Evolutionary conservation across 306 rosid species (phyloP).

Genomic region (Prosopis cineraria): DNA sequence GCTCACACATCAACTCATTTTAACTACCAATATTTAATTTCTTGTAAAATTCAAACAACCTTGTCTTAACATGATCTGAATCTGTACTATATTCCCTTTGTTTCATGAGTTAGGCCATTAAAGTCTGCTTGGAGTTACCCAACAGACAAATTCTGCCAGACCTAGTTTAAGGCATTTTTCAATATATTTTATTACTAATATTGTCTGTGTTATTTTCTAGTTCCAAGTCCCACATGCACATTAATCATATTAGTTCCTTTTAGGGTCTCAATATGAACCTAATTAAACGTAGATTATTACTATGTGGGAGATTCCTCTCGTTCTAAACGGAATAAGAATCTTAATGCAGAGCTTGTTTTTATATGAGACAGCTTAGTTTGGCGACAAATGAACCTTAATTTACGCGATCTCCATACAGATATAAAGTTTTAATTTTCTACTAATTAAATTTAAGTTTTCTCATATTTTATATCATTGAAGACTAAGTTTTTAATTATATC

Average conservation of each 20-base stretch:
- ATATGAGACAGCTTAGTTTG: conserved; percentile 33
- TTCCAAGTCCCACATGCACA: conserved; percentile 39
- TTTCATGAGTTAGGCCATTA: conserved; percentile 34
- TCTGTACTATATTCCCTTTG: neutral
- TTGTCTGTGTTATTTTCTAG: neutral
- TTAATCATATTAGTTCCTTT: neutral
- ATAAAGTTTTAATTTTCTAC: neutral
- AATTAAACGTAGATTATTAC: conserved; percentile 15
- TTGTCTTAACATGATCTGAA: conserved; percentile 49
- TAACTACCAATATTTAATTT: conserved; percentile 30
- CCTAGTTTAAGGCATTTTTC: neutral
- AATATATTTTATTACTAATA: neutral
- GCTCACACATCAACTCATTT: conserved; percentile 21
- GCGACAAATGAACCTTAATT: conserved; percentile 14
- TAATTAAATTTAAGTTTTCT: neutral
- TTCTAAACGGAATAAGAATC: conserved; percentile 36
- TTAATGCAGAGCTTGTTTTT: conserved; percentile 32
- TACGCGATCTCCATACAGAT: neutral
- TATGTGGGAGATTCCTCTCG: conserved; percentile 48
- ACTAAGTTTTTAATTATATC: neutral
- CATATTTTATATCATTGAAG: neutral
- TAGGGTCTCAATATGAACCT: conserved; percentile 11
- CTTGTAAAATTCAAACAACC: conserved; percentile 27
- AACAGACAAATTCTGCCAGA: conserved; percentile 45
- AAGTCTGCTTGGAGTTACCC: conserved; percentile 45